These are phyloP conservation scores for Rhizoclosmatium sp. DNA, from an alignment of 192 early-diverging fungal species.

Conservation along the genomic window DNA sequence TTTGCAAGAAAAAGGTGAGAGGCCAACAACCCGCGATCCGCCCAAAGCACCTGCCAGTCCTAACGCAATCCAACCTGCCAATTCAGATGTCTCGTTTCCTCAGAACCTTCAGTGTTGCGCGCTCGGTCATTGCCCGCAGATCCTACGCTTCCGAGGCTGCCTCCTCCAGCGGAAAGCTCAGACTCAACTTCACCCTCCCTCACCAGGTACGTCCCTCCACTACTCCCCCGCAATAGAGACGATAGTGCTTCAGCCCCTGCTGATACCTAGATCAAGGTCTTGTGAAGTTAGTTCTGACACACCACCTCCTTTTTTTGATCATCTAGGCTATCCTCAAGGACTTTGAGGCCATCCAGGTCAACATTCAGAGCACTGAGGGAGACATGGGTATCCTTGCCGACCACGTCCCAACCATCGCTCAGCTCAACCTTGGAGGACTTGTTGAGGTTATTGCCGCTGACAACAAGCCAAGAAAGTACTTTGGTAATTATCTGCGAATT, in stretches of 20 bases:
- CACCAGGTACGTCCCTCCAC: constrained; percentile 70
- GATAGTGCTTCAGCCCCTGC: no score
- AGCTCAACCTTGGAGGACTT: constrained; percentile 86
- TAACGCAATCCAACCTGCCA: neutral
- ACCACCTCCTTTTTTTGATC: constrained; percentile 5
- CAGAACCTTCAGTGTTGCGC: constrained; percentile 9
- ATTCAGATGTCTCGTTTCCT: constrained; percentile 2
- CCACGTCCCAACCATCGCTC: constrained; percentile 96
- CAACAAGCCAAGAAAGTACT: constrained; percentile 86
- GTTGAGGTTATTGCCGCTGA: constrained; percentile 81
- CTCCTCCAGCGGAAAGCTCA: constrained; percentile 72
- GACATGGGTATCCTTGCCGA: constrained; percentile 98
- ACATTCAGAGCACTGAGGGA: constrained; percentile 89
- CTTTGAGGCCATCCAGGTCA: constrained; percentile 86
- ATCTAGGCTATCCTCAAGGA: constrained; percentile 75
- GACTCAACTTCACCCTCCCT: constrained; percentile 88
- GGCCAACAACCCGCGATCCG: neutral
- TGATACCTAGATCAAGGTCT: no score
- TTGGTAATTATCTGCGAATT: constrained; percentile 66
- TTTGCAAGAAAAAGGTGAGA: constrained; percentile 15
- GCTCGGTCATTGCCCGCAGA: constrained; percentile 22
- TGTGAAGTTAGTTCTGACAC: neutral
- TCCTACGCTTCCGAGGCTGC: constrained; percentile 79
- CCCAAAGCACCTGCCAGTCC: neutral
- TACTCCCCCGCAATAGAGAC: neutral